Base-by-base conservation (phyloP, 176 grass and related monocot species). In the Zea mays region DNA sequence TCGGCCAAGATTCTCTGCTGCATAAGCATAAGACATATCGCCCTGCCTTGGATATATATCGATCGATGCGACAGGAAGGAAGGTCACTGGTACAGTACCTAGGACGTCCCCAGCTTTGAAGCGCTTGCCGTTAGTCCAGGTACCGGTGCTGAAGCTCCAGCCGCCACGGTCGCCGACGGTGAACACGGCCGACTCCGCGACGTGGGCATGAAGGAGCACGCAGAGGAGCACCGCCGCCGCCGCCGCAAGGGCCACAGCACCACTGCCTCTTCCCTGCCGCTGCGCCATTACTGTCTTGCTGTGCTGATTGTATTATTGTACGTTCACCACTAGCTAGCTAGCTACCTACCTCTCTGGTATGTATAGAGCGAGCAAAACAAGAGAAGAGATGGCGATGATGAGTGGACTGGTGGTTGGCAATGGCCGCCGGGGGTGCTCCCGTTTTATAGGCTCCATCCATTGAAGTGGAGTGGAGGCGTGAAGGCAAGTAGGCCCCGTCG, bases 81-180 rank as follows among this genome's bases (percentile, higher is more conserved):
- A 39, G 38, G 38, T 39, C 38, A 39, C 38, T 27, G 27, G 27
- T 27, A 39, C 38, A 39, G 48, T 50, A 92, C 90, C 36, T 17
- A 93, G 71, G 60, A 84, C 76, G 38, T 94, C 91, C 5, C 91
- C 88, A 4, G 85, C 82, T 72, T 71, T 90, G 82, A 94, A 94
- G 68, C 67, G 80, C 88, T 91, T 94, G 64, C 92, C 92, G 34
- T 40, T 72, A 33, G 83, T 54, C 92, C 92, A 94, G 41, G 15
- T 52, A 35, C 65, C 72, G 51, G 57, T 10, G 73, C 68, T 78
- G 80, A 88, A 82, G 45, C 42, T 78, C 92, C 92, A 94, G 4
- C 88, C 80, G 16, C 79, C 17, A 16, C 83, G 15, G 77, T 86
- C 92, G 38, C 92, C 92, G 20, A 94, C 88, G 58, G 68, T 88